Evolutionary conservation across 306 rosid species (phyloP), one percentile per base, ranked within the genome.

Genomic region (Acacia melanoxylon): DNA sequence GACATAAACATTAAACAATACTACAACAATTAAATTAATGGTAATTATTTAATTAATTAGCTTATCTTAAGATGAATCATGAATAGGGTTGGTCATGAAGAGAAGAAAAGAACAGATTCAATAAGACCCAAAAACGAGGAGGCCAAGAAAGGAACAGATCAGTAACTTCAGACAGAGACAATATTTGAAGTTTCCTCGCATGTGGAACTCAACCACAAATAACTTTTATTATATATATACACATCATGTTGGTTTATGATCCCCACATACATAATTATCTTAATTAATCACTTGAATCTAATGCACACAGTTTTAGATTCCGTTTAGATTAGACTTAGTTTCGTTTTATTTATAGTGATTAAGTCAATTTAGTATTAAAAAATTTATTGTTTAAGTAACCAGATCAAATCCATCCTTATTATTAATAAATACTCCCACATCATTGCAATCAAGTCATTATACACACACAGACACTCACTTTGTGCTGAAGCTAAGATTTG

Each of bases 151-250:
- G 61, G 76, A 46, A 46, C 52, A 25, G 41, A 25, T 71, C 14
- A 10, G 31, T 45, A 15, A 25, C 61, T 72, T 45, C 41, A 46
- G 59, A 72, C 41, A 3, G 0, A 15, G 76, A 72, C 76, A 46
- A 46, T 7, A 72, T 7, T 3, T 45, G 76, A 72, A 72, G 76
- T 72, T 72, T 71, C 75, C 75, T 71, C 10, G 14, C 48, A 13
- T 14, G 75, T 71, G 75, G 35, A 71, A 71, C 45, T 45, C 13
- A 45, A 45, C 25, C 24, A 52, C 59, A 54, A 56, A n/a, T 20
- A 8, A 4, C 25, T n/a, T 56, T n/a, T 56, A 48, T 48, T 48
- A 48, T 46, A 12, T 52, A 52, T 19, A 5, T 52, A 2, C 7
- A 0, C 1, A 2, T n/a, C 13, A 58, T n/a, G 27, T 58, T 58